Conservation (phyloP, 129 eudicot genomes). For the Chrysanthemum seticuspe region DNA sequence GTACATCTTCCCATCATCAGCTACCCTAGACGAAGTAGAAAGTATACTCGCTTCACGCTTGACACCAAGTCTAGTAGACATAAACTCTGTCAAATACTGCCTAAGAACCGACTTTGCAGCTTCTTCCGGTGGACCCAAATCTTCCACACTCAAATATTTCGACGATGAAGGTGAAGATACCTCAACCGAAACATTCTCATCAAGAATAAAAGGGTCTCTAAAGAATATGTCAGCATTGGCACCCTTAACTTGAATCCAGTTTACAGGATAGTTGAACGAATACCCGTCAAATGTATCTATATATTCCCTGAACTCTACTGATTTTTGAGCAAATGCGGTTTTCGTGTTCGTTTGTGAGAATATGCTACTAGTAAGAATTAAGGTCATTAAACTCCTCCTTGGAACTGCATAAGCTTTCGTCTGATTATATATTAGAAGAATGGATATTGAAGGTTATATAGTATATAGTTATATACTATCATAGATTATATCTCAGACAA, state of each 20-base stretch:
- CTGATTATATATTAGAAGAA: constrained; percentile 78
- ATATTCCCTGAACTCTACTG: constrained; percentile 68
- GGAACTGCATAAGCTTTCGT: constrained; percentile 89
- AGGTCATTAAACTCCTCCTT: constrained; percentile 58
- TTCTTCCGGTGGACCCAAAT: constrained; percentile 87
- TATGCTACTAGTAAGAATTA: constrained; percentile 53
- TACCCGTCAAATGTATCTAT: constrained; percentile 94
- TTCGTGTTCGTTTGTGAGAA: constrained; percentile 38
- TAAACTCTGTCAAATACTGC: constrained; percentile 93
- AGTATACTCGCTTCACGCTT: constrained; percentile 79
- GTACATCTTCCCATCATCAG: constrained; percentile 92
- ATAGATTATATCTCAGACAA: too few species aligned
- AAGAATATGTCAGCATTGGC: constrained; percentile 97
- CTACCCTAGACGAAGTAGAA: constrained; percentile 68
- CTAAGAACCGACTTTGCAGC: constrained; percentile 73
- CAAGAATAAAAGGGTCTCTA: constrained; percentile 91
- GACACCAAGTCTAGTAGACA: constrained; percentile 97
- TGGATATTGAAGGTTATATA: neutral
- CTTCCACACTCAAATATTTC: constrained; percentile 65
- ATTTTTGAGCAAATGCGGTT: constrained; percentile 50
- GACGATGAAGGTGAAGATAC: constrained; percentile 97
- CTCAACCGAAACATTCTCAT: constrained; percentile 78
- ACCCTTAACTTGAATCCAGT: constrained; percentile 97
- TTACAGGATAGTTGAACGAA: constrained; percentile 71
- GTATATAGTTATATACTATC: too few species aligned